phyloP scores from a whole-genome alignment of 371 early-diverging fungal genomes.

The Rhizopus microsporus region DNA sequence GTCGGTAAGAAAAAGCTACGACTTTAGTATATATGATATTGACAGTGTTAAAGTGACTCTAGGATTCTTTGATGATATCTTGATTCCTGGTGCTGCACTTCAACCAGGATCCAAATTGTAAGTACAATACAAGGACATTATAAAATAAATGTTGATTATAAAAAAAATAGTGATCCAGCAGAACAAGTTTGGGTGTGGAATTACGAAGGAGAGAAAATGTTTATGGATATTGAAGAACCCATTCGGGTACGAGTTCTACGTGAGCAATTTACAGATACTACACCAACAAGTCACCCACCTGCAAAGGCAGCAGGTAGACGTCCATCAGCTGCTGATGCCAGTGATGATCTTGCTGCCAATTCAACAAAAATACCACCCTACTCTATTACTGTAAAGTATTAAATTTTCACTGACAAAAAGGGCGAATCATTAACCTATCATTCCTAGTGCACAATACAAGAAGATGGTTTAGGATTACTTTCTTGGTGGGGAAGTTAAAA shows the following conservation, averaged over 20 bases:
- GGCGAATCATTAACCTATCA: background rate
- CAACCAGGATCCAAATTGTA: constrained; percentile 69
- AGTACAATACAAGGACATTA: background rate
- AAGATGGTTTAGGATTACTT: constrained; percentile 73
- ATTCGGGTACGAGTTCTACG: constrained; percentile 80
- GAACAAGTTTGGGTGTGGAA: constrained; percentile 91
- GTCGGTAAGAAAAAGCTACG: constrained; percentile 8
- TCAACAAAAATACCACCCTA: constrained; percentile 64
- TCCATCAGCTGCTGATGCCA: constrained; percentile 50
- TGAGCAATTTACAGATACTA: constrained; percentile 79
- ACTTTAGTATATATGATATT: no score
- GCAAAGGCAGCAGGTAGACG: constrained; percentile 12
- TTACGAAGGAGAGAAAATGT: constrained; percentile 81
- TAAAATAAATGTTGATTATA: background rate
- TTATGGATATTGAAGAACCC: constrained; percentile 79
- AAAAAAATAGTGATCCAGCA: constrained; percentile 51
- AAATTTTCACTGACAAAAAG: background rate
- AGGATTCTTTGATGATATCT: constrained; percentile 93
- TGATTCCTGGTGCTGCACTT: constrained; percentile 70
- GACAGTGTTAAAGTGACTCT: constrained; percentile 61
- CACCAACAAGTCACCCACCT: constrained; percentile 57
- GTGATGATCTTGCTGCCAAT: constrained; percentile 55
- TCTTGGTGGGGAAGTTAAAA: constrained; percentile 74
- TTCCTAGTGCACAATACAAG: constrained; percentile 64
- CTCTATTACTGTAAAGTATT: constrained; percentile 49